Conservation (phyloP, 2,329 filamentous ascomycete genomes). For the Aspergillus sclerotialis region DNA sequence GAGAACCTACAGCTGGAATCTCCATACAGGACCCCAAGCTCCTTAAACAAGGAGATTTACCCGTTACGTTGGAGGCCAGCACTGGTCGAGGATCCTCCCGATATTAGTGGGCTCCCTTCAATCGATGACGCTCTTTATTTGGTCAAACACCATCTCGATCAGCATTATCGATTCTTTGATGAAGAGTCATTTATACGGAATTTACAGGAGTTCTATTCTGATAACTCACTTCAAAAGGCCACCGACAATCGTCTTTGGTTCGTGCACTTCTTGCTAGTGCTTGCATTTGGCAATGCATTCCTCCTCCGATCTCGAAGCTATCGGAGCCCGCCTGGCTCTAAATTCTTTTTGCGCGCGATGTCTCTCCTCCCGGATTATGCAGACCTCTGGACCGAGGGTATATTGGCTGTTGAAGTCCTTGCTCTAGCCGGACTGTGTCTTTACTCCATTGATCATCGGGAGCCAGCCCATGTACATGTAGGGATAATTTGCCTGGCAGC, state of each 20-base stretch:
- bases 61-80: constrained; percentile 10
- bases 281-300: constrained; percentile 13
- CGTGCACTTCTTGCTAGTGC: constrained; percentile 11
- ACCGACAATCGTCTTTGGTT: constrained; percentile 18
- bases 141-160: constrained; percentile 11
- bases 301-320: constrained; percentile 4
- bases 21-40: constrained; percentile 15
- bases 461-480: constrained; percentile 27
- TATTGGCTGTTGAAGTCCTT: constrained; percentile 32
- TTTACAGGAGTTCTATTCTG: constrained; percentile 22
- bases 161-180: constrained; percentile 11
- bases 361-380: constrained; percentile 31
- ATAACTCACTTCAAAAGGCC: constrained; percentile 10
- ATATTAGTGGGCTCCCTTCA: constrained; percentile 13
- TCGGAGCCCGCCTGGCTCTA: constrained; percentile 6
- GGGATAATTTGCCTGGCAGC: constrained; percentile 4
- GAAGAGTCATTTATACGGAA: constrained; percentile 10
- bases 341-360: constrained; percentile 16
- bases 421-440: constrained; percentile 32
- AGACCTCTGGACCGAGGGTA: constrained; percentile 29
- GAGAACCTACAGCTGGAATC: constrained; percentile 18
- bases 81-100: constrained; percentile 10
- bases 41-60: constrained; percentile 26
- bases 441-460: constrained; percentile 33
- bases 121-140: constrained; percentile 11